A percentile compares a stretch with the other conserved stretches of the same genome.
phyloP scores from a whole-genome alignment of 192 early-diverging fungal genomes.

The Podila verticillata region DNA sequence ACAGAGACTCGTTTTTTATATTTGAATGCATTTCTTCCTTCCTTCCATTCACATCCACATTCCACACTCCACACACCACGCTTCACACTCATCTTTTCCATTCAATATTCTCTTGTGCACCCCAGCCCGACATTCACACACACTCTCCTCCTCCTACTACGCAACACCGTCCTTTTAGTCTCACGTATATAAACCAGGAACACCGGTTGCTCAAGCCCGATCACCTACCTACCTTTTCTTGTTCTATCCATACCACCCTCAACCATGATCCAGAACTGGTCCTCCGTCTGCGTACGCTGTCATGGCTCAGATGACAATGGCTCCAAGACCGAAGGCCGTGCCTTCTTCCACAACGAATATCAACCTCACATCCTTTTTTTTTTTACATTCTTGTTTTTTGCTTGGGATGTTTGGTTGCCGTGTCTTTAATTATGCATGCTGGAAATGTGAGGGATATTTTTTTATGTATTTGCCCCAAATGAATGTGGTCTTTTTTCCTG shows the following conservation, averaged over 20 bases:
- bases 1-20: no score
- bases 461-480: no score
- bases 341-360: conserved; percentile 55
- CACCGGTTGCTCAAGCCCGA: no score
- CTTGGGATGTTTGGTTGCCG: background rate
- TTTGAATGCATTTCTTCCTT: background rate
- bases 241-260: background rate
- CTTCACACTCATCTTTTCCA: background rate
- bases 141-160: background rate
- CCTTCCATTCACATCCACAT: background rate
- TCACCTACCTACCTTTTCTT: background rate
- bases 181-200: background rate
- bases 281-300: conserved; percentile 48
- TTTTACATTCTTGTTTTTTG: background rate
- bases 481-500: no score
- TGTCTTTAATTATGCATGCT: background rate
- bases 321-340: conserved; percentile 47
- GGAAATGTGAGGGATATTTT: no score
- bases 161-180: background rate
- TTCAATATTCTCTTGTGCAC: background rate
- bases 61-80: no score
- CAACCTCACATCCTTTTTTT: conserved; percentile 18
- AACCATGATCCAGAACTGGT: conserved; percentile 49
- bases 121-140: no score
- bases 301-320: conserved; percentile 45